Evolutionary conservation across 805 yeast genomes (phyloP).

Genomic region (Grigorovia humatica): DNA sequence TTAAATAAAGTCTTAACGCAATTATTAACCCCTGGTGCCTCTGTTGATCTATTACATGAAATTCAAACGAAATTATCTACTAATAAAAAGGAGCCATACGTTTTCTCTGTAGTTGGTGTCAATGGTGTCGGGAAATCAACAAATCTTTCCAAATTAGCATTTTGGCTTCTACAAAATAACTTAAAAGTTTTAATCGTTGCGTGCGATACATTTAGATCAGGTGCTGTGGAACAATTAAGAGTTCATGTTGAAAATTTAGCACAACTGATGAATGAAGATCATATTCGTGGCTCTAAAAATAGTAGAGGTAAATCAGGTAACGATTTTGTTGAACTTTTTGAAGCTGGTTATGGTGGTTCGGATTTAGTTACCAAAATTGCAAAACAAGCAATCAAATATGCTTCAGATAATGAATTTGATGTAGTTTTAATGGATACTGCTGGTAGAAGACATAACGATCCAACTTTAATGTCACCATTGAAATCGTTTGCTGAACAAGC

Average conservation of each 20-base stretch:
- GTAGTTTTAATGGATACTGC: slow-evolving; percentile 94
- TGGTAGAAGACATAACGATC: slow-evolving; percentile 93
- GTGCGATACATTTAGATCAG: slow-evolving; percentile 95
- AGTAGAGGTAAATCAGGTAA: slow-evolving; percentile 33
- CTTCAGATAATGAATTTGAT: slow-evolving; percentile 59
- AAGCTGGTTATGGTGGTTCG: slow-evolving; percentile 96
- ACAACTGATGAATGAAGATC: slow-evolving; percentile 45
- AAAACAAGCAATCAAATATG: slow-evolving; percentile 77
- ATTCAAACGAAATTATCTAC: slow-evolving; percentile 39
- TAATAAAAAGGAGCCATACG: slow-evolving; percentile 54
- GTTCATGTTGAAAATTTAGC: slow-evolving; percentile 84
- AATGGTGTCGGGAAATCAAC: slow-evolving; percentile 98
- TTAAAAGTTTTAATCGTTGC: slow-evolving; percentile 84
- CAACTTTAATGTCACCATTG: slow-evolving; percentile 88
- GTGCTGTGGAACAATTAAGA: slow-evolving; percentile 95
- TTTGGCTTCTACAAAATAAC: slow-evolving; percentile 89
- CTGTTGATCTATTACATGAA: slow-evolving; percentile 76
- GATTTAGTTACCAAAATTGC: slow-evolving; percentile 88
- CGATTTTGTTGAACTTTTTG: slow-evolving; percentile 58
- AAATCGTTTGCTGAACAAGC: slow-evolving; percentile 94
- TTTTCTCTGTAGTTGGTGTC: slow-evolving; percentile 95
- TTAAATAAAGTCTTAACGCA: slow-evolving; percentile 53
- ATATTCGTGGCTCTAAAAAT: slow-evolving; percentile 28
- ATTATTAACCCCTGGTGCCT: slow-evolving; percentile 82
- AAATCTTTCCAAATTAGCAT: slow-evolving; percentile 85